phyloP scores from a whole-genome alignment of 75 land plant genomes.

The Pinus taeda region DNA sequence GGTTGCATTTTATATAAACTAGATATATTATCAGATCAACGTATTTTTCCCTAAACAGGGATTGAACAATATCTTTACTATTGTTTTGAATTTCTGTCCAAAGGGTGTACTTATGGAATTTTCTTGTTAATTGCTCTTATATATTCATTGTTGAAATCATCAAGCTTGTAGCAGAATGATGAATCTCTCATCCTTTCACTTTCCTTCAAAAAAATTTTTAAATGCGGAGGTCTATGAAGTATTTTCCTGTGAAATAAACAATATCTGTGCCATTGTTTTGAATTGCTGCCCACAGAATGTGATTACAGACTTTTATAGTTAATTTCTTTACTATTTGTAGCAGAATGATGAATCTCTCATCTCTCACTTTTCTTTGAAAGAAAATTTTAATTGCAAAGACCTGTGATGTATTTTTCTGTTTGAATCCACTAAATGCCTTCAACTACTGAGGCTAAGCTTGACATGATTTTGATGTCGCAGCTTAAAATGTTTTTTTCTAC shows the following conservation, averaged over 20 bases:
- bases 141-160: background rate
- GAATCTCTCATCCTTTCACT: background rate
- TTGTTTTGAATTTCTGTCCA: background rate
- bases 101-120: background rate
- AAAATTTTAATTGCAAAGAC: background rate
- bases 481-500: conserved; percentile 86
- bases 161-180: background rate
- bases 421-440: background rate
- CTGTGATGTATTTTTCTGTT: background rate
- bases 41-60: background rate
- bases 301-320: background rate
- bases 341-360: background rate
- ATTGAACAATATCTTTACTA: background rate
- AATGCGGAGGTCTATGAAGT: too few species aligned
- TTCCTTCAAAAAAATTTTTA: background rate
- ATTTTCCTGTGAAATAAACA: background rate
- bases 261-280: background rate
- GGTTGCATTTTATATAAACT: too few species aligned
- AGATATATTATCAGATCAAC: too few species aligned
- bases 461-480: conserved; percentile 29
- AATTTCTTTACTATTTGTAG: background rate
- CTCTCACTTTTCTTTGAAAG: background rate
- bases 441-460: background rate
- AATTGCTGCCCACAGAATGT: background rate
- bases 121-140: background rate